Evolutionary conservation across 257 asterid genomes (phyloP).

Genomic region (Mentha longifolia): DNA sequence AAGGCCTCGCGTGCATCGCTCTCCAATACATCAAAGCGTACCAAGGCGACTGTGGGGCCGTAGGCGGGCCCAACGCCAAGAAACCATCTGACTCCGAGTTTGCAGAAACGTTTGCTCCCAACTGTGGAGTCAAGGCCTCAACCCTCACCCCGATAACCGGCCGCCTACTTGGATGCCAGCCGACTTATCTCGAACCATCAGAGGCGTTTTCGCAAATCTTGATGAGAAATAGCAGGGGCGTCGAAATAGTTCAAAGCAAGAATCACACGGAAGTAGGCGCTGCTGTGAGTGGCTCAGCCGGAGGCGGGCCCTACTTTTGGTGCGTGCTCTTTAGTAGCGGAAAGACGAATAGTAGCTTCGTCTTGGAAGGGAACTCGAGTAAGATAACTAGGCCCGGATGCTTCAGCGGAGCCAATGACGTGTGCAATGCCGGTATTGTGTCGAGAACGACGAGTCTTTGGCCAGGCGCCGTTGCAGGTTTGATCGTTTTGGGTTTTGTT

Average conservation of each 20-base stretch:
- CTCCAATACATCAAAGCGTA: constrained; percentile 89
- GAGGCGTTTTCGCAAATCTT: constrained; percentile 67
- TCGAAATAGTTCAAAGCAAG: constrained; percentile 63
- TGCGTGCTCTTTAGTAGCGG: constrained; percentile 86
- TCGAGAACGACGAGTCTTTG: constrained; percentile 33
- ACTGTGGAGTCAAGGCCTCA: constrained; percentile 60
- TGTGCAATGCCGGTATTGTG: constrained; percentile 48
- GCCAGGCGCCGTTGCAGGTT: constrained; percentile 46
- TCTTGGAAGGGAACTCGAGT: constrained; percentile 55
- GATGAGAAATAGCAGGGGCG: constrained; percentile 60
- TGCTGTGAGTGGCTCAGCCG: constrained; percentile 79
- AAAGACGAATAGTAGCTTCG: constrained; percentile 62
- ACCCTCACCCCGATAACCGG: constrained; percentile 79
- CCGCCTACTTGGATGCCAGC: constrained; percentile 83
- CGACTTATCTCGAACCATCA: constrained; percentile 58
- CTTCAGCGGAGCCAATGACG: constrained; percentile 84
- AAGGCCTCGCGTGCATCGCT: constrained; percentile 88
- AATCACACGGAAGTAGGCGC: constrained; percentile 94
- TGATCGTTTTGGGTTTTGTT: constrained; percentile 41
- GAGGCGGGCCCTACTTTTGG: constrained; percentile 87
- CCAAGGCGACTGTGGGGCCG: constrained; percentile 73
- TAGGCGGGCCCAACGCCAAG: constrained; percentile 77
- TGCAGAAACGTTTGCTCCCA: constrained; percentile 79
- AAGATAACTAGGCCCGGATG: constrained; percentile 81
- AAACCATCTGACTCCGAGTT: constrained; percentile 69